Evolutionary conservation across 2,329 filamentous ascomycete species (phyloP), one percentile per base, ranked within the genome.

Genomic region (Ustulina deusta): DNA sequence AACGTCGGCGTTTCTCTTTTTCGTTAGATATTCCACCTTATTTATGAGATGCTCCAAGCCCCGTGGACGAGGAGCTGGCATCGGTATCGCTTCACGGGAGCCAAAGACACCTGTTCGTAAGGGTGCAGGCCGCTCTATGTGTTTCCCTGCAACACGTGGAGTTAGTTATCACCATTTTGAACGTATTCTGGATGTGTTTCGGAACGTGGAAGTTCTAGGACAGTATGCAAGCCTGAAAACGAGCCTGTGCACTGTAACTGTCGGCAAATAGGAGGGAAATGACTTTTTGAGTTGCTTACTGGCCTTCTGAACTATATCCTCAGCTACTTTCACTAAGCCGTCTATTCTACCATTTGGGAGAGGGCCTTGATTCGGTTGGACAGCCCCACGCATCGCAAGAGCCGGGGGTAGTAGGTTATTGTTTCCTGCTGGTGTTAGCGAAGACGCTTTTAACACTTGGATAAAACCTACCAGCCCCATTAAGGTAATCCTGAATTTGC

Each of bases 341-440:
- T 60, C 40, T 20, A n/a, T 22, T 56, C 2, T 46, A 22, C 9
- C 34, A 34, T 25, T 51, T 25, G 34, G 63, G 17, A 36, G 44
- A 20, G 11, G 55, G 9, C 2, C 34, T n/a, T n/a, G 60, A 25
- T 57, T 61, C 20, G 48, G 63, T 6, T 15, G 46, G n/a, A 40
- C 38, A 22, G 6, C 54, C 22, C 54, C 25, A 54, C 13, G 22
- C 38, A 40, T 29, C 6, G 9, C 32, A 5, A 6, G 38, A 2
- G 17, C 48, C 27, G 48, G 63, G 13, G 34, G 15, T n/a, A 22
- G n/a, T 15, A 46, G n/a, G 34, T 61, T 25, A 40, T 56, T 22
- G 29, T 63, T 27, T 51, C 32, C 65, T 69, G 15, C 25, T 42
- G 1, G 22, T 46, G 48, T 73, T 61, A 69, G 56, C 13, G 10